These are phyloP conservation scores for Suhomyces tanzawaensis DNA, from an alignment of 805 yeast genomes.

Conservation along the genomic window DNA sequence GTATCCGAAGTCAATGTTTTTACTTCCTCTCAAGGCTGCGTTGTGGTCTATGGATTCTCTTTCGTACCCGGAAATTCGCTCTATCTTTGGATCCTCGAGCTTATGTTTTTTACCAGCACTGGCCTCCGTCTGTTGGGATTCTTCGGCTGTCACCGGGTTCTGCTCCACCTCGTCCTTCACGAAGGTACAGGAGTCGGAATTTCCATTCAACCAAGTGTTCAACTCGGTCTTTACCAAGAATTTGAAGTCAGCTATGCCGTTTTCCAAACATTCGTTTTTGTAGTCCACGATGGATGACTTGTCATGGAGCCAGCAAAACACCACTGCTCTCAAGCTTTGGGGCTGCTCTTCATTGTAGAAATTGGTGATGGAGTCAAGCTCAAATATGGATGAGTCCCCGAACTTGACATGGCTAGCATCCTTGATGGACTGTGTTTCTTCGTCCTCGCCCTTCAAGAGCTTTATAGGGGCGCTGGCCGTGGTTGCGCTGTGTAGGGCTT, in stretches of 20 bases:
- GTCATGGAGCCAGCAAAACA: conserved; percentile 75
- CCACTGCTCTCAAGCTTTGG: conserved; percentile 56
- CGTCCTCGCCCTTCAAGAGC: conserved; percentile 16
- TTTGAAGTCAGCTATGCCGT: conserved; percentile 65
- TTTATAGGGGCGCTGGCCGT: conserved; percentile 20
- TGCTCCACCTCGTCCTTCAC: conserved; percentile 27
- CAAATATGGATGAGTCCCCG: conserved; percentile 20
- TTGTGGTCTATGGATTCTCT: conserved; percentile 56
- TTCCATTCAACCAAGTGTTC: conserved; percentile 76
- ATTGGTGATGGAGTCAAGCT: conserved; percentile 49
- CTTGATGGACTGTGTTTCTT: conserved; percentile 23
- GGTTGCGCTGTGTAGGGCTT: conserved; percentile 28
- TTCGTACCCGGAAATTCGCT: conserved; percentile 46
- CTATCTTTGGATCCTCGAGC: conserved; percentile 47
- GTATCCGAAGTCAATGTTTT: conserved; percentile 64
- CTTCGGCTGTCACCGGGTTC: conserved; percentile 2
- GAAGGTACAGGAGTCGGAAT: conserved; percentile 57
- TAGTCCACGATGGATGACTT: conserved; percentile 80
- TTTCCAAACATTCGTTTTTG: conserved; percentile 64
- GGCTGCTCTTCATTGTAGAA: conserved; percentile 51
- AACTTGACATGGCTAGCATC: conserved; percentile 36
- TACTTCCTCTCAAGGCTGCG: conserved; percentile 62
- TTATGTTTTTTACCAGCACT: conserved; percentile 11
- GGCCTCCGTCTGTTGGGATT: conserved; percentile 1
- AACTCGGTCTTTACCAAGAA: conserved; percentile 85